Percentiles rank a stretch among this genome's conserved stretches.
These are phyloP conservation scores for Adansonia rubrostipa DNA, from an alignment of 441 rosid genomes.

Conservation along the genomic window DNA sequence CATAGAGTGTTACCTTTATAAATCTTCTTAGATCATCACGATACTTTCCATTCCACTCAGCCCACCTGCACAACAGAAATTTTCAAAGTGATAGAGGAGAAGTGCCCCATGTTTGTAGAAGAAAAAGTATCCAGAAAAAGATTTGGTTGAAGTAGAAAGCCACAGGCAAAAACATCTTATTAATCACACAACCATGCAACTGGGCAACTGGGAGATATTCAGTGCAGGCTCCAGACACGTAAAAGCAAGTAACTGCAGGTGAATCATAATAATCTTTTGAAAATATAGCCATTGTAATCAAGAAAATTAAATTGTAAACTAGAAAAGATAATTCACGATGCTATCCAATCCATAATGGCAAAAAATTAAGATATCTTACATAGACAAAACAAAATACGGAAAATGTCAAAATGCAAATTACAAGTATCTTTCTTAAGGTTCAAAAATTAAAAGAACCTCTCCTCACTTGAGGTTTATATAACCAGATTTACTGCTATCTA, in stretches of 20 bases:
- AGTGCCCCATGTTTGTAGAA: background rate
- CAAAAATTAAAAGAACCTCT: background rate
- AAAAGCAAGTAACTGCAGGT: constrained; percentile 7
- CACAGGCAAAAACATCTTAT: background rate
- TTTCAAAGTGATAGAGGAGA: constrained; percentile 18
- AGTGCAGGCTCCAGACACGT: constrained; percentile 4
- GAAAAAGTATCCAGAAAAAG: constrained; percentile 2
- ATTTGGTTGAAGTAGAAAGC: constrained; percentile 13
- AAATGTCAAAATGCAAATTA: background rate
- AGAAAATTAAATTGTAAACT: background rate
- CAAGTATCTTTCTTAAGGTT: constrained; percentile 11
- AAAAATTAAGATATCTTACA: background rate
- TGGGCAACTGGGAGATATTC: background rate
- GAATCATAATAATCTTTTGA: background rate
- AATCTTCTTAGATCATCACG: constrained; percentile 86
- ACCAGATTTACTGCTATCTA: constrained; percentile 3
- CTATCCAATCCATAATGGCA: background rate
- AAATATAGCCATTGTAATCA: background rate
- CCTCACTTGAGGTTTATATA: constrained; percentile 4
- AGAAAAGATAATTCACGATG: background rate
- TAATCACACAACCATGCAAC: background rate
- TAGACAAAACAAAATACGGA: background rate
- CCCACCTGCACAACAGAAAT: constrained; percentile 71
- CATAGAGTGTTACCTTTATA: constrained; percentile 64
- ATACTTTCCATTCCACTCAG: constrained; percentile 97